phyloP scores from a whole-genome alignment of 441 rosid genomes.

The Pelargonium exstipulatum region DNA sequence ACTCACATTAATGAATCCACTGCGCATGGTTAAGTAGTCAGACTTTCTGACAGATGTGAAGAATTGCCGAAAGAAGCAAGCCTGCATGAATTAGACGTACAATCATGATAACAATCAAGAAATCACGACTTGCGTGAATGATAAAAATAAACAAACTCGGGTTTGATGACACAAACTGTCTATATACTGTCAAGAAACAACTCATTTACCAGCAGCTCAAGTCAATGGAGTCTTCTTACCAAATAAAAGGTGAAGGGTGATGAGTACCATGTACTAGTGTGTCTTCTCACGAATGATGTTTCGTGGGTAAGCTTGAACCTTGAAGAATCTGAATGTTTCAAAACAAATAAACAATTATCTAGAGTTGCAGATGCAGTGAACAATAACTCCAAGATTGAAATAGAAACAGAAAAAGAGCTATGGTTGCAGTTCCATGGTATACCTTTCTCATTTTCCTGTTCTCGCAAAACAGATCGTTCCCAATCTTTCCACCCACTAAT shows the following conservation, averaged over 20 bases:
- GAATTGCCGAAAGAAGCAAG: slow-evolving; percentile 80
- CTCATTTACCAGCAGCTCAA: neutral
- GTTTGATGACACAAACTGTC: neutral
- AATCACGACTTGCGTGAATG: neutral
- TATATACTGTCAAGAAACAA: neutral
- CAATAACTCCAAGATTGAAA: neutral
- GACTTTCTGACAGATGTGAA: slow-evolving; percentile 67
- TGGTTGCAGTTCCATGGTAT: neutral
- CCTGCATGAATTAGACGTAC: slow-evolving; percentile 35
- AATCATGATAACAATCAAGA: neutral
- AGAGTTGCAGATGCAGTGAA: neutral
- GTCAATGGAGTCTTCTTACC: slow-evolving; percentile 36
- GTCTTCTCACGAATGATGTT: slow-evolving; percentile 74
- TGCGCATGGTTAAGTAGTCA: slow-evolving; percentile 83
- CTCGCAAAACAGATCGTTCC: neutral
- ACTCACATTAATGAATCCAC: slow-evolving; percentile 77
- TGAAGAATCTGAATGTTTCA: slow-evolving; percentile 45
- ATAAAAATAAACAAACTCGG: neutral
- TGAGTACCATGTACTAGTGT: slow-evolving; percentile 50
- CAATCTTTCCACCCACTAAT: slow-evolving; percentile 1
- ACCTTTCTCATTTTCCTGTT: neutral
- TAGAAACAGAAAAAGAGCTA: neutral
- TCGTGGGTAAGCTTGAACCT: slow-evolving; percentile 91
- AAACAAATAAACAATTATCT: no score
- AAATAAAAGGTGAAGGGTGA: slow-evolving; percentile 46